These are phyloP conservation scores for Aphanocladium album DNA, from an alignment of 2,329 filamentous ascomycete genomes.

Conservation along the genomic window DNA sequence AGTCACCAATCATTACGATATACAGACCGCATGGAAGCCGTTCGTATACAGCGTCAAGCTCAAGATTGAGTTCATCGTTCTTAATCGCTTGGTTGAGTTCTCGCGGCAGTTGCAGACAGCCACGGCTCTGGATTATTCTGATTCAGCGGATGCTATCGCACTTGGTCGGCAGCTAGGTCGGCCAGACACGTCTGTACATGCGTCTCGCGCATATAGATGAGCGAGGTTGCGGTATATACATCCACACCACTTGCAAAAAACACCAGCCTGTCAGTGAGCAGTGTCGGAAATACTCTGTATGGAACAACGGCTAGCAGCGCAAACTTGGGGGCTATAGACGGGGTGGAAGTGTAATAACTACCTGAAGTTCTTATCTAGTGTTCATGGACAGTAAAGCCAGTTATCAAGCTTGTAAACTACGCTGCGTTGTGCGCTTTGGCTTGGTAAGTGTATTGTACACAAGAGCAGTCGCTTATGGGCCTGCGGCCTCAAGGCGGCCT, in stretches of 20 bases:
- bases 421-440: too few relatives aligned
- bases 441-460: too few relatives aligned
- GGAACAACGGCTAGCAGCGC: not conserved
- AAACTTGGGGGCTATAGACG: not conserved
- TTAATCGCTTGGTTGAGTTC: slow-evolving; percentile 30
- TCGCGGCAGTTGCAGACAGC: slow-evolving; percentile 19
- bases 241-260: not conserved
- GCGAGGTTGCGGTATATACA: not conserved
- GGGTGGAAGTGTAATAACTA: not conserved
- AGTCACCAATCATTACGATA: slow-evolving; percentile 24
- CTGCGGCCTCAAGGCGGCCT: too few relatives aligned
- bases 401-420: too few relatives aligned
- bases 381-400: too few relatives aligned
- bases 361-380: too few relatives aligned
- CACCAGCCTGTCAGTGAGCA: not conserved
- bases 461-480: too few relatives aligned
- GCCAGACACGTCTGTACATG: not conserved
- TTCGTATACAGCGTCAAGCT: slow-evolving; percentile 33
- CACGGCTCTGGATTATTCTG: not conserved
- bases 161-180: not conserved
- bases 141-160: not conserved
- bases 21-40: slow-evolving; percentile 31
- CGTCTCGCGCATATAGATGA: not conserved
- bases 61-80: slow-evolving; percentile 32
- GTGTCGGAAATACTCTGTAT: not conserved